phyloP scores from a whole-genome alignment of 129 eudicot species.

The Artemisia tridentata region DNA sequence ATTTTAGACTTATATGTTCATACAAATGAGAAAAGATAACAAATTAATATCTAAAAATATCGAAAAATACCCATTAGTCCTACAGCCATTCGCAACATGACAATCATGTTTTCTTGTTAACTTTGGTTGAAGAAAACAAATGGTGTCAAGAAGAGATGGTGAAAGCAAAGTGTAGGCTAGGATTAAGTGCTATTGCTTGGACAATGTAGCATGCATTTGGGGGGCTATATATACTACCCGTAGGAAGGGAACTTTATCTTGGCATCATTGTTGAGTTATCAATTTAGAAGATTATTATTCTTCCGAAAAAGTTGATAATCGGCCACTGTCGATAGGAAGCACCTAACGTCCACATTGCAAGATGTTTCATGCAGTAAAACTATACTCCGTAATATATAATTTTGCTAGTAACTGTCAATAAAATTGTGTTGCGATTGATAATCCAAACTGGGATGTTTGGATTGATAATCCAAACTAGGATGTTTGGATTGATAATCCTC shows the following conservation, averaged over 20 bases:
- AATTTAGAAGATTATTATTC: constrained; percentile 24
- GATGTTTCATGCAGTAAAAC: constrained; percentile 5
- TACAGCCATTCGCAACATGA: constrained; percentile 54
- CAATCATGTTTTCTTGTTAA: constrained; percentile 45
- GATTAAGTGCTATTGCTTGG: constrained; percentile 22
- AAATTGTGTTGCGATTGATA: neutral
- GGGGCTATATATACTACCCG: constrained; percentile 49
- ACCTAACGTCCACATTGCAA: constrained; percentile 22
- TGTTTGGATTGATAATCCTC: too few species aligned
- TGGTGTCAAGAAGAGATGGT: constrained; percentile 27
- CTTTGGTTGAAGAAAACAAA: neutral
- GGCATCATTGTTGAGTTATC: constrained; percentile 29
- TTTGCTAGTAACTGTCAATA: too few species aligned
- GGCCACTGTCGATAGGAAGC: constrained; percentile 29
- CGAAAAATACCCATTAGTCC: constrained; percentile 64
- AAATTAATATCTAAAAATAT: neutral
- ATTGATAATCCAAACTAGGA: too few species aligned
- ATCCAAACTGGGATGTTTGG: neutral
- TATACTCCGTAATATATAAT: neutral
- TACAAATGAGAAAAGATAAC: neutral
- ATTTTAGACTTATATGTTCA: constrained; percentile 15
- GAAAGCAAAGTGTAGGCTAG: constrained; percentile 1
- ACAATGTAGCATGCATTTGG: constrained; percentile 31
- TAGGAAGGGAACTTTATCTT: constrained; percentile 30
- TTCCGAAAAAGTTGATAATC: constrained; percentile 15